Evolutionary conservation across 495 filamentous ascomycete genomes (phyloP).

Genomic region (Polyplosphaeria fusca): DNA sequence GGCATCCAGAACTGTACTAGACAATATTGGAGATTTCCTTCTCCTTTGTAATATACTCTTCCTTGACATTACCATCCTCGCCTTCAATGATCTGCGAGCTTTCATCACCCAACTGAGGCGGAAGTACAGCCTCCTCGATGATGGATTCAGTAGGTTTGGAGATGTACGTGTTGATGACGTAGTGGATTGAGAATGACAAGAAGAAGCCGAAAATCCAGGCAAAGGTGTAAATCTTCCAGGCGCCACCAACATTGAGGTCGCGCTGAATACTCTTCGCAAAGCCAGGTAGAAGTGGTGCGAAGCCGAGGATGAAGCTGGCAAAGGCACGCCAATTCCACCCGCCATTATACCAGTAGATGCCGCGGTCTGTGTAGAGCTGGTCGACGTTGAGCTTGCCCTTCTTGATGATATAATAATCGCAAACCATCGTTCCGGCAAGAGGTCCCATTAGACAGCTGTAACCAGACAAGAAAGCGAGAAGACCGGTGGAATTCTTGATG

Average conservation of each 20-base stretch:
- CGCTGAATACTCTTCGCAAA: constrained; percentile 38
- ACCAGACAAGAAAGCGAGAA: constrained; percentile 48
- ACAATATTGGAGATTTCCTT: constrained; percentile 23
- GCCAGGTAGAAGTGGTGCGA: constrained; percentile 46
- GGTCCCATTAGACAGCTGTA: constrained; percentile 50
- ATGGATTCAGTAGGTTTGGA: constrained; percentile 38
- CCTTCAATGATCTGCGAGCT: constrained; percentile 28
- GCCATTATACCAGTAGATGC: constrained; percentile 46
- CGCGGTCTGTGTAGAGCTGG: constrained; percentile 42
- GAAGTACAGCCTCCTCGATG: constrained; percentile 44
- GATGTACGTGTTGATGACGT: constrained; percentile 43
- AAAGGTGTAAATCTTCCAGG: constrained; percentile 45
- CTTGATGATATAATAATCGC: constrained; percentile 48
- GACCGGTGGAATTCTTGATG: constrained; percentile 45
- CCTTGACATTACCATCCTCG: constrained; percentile 21
- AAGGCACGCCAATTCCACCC: constrained; percentile 47
- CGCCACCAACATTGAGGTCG: constrained; percentile 41
- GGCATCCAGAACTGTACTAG: no score
- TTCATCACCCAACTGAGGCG: constrained; percentile 40
- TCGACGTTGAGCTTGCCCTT: constrained; percentile 39
- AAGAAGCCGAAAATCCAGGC: constrained; percentile 44
- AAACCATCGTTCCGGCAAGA: constrained; percentile 47
- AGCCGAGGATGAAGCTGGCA: constrained; percentile 42
- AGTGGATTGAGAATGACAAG: constrained; percentile 39
- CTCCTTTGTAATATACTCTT: constrained; percentile 22